phyloP scores from a whole-genome alignment of 2,329 filamentous ascomycete species.

The Furcasterigmium furcatum region DNA sequence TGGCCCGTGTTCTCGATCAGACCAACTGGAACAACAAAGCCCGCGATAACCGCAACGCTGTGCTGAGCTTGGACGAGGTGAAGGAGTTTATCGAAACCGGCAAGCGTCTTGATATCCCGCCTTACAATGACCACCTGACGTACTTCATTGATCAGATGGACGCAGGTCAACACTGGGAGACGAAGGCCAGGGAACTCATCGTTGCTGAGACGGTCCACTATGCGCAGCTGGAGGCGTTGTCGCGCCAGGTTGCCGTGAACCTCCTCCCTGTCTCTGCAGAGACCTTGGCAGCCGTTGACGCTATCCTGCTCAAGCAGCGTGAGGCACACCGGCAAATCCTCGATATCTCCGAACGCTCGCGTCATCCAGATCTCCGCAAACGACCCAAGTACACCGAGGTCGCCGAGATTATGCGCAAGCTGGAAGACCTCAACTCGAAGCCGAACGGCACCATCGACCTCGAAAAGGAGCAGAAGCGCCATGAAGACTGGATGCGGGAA shows the following conservation, averaged over 20 bases:
- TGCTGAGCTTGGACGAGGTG: slow-evolving; percentile 75
- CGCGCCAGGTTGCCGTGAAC: slow-evolving; percentile 69
- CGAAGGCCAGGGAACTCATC: slow-evolving; percentile 89
- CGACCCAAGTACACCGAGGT: slow-evolving; percentile 87
- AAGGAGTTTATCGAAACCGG: slow-evolving; percentile 75
- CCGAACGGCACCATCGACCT: slow-evolving; percentile 87
- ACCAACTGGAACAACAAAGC: slow-evolving; percentile 86
- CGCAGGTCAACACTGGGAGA: slow-evolving; percentile 84
- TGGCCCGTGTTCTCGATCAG: slow-evolving; percentile 79
- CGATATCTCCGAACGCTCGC: slow-evolving; percentile 75
- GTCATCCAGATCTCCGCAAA: slow-evolving; percentile 69
- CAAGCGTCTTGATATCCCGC: slow-evolving; percentile 71
- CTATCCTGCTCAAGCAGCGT: slow-evolving; percentile 91
- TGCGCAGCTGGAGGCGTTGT: slow-evolving; percentile 88
- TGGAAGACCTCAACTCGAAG: slow-evolving; percentile 90
- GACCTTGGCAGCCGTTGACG: slow-evolving; percentile 79
- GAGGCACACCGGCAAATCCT: slow-evolving; percentile 89
- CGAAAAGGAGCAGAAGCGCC: slow-evolving; percentile 88
- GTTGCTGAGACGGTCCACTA: slow-evolving; percentile 90
- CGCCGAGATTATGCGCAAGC: slow-evolving; percentile 80
- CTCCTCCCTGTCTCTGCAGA: slow-evolving; percentile 77
- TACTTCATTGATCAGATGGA: slow-evolving; percentile 73
- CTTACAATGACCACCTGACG: slow-evolving; percentile 75
- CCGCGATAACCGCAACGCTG: slow-evolving; percentile 56
- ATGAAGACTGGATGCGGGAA: slow-evolving; percentile 98